Percentiles rank a stretch among this genome's conserved stretches.
Evolutionary conservation across 371 early-diverging fungal species (phyloP).

Genomic region (Quaeritorhiza haematococci): DNA sequence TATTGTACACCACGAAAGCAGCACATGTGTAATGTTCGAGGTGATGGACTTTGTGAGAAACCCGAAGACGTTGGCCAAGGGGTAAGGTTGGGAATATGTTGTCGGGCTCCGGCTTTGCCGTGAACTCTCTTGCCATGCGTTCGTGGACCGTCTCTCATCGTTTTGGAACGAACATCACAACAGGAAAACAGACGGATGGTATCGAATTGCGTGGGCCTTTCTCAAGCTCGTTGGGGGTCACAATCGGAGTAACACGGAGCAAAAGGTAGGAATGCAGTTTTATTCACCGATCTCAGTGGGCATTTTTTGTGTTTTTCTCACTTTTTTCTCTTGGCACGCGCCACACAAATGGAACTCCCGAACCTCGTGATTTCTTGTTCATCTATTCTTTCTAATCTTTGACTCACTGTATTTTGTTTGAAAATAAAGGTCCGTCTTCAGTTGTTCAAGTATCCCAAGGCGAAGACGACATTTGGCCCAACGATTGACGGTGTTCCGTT

Average conservation of each 20-base stretch:
- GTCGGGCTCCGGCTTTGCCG: too few relatives aligned
- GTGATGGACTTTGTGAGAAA: too few relatives aligned
- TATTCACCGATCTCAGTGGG: too few relatives aligned
- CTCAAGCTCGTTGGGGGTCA: slow-evolving; percentile 23
- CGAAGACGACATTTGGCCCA: neutral
- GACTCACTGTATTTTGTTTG: neutral
- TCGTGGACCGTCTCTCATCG: too few relatives aligned
- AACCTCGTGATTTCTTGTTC: neutral
- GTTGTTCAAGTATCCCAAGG: slow-evolving; percentile 21
- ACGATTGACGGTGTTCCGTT: neutral
- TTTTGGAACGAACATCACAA: too few relatives aligned
- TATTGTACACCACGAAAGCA: too few relatives aligned
- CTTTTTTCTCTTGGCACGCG: neutral
- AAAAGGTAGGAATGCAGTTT: neutral
- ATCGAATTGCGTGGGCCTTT: slow-evolving; percentile 40
- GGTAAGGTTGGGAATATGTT: too few relatives aligned
- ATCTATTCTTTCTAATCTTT: neutral
- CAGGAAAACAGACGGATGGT: slow-evolving; percentile 31
- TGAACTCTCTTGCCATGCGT: too few relatives aligned
- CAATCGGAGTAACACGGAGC: slow-evolving; percentile 24
- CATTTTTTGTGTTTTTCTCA: neutral
- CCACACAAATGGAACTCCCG: neutral
- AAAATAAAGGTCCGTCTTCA: slow-evolving; percentile 21
- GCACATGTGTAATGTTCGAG: too few relatives aligned
- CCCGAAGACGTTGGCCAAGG: too few relatives aligned